A percentile compares a stretch with the other conserved stretches of the same genome.
These are phyloP conservation scores for Ophiognomonia clavigignenti-juglandacearum DNA, from an alignment of 2,329 filamentous ascomycete species.

Conservation along the genomic window DNA sequence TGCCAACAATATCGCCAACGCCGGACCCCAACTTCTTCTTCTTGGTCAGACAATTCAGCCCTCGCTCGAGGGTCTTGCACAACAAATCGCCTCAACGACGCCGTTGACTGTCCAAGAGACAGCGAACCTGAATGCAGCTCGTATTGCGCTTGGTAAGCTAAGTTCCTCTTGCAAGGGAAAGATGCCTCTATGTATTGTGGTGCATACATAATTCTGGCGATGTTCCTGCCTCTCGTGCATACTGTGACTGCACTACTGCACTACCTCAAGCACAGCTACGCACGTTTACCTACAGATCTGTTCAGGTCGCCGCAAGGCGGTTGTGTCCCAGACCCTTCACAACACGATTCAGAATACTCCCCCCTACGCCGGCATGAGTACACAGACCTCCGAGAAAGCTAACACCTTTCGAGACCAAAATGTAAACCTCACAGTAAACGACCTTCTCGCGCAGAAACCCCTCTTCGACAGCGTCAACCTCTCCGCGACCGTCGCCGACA, in stretches of 20 bases:
- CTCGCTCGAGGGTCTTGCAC: neutral
- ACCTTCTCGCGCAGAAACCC: neutral
- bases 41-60: neutral
- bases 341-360: too few relatives aligned
- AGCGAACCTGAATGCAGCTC: neutral
- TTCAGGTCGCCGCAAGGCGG: too few relatives aligned
- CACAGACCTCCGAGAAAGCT: too few relatives aligned
- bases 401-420: neutral
- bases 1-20: neutral
- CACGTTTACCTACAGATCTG: too few relatives aligned
- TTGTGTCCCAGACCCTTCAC: too few relatives aligned
- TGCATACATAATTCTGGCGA: too few relatives aligned
- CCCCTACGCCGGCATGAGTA: too few relatives aligned
- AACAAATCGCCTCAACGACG: neutral
- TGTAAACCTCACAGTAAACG: neutral
- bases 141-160: neutral
- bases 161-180: too few relatives aligned
- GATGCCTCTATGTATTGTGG: too few relatives aligned
- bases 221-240: too few relatives aligned
- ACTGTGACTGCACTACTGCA: too few relatives aligned
- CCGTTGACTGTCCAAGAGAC: neutral
- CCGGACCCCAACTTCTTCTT: neutral
- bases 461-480: neutral
- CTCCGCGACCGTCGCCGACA: neutral
- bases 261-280: too few relatives aligned